phyloP scores from a whole-genome alignment of 768 basidiomycete species.

The Pholiota conissans region DNA sequence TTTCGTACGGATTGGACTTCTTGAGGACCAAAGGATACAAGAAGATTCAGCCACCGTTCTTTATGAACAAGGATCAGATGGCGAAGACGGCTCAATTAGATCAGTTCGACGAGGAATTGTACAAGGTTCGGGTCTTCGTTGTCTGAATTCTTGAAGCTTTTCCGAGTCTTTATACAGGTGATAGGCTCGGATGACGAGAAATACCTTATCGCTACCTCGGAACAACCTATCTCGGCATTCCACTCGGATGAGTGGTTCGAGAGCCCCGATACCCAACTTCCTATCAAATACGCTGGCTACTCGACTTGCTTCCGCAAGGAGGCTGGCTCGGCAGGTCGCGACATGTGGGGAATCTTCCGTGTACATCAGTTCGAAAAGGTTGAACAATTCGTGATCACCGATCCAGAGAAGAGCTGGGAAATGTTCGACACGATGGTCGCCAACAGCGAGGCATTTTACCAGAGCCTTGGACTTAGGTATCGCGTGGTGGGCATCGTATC shows the following conservation, averaged over 20 bases:
- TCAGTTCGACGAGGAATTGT: constrained; percentile 98
- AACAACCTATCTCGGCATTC: constrained; percentile 96
- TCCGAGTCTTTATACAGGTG: constrained; percentile 46
- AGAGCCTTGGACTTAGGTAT: constrained; percentile 91
- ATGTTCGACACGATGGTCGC: constrained; percentile 91
- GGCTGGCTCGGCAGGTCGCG: constrained; percentile 94
- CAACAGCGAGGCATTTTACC: constrained; percentile 92
- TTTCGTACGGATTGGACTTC: constrained; percentile 94
- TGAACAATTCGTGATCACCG: constrained; percentile 95
- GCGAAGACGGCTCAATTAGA: constrained; percentile 96
- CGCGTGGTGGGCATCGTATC: constrained; percentile 94
- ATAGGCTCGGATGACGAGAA: constrained; percentile 92
- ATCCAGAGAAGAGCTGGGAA: constrained; percentile 92
- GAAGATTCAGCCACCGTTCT: constrained; percentile 96
- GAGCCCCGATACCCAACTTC: constrained; percentile 88
- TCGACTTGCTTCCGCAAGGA: constrained; percentile 99
- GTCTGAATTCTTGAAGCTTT: neutral
- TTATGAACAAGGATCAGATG: constrained; percentile 99
- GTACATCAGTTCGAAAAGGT: constrained; percentile 99
- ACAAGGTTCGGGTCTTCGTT: constrained; percentile 61
- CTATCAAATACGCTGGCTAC: constrained; percentile 84
- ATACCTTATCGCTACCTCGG: constrained; percentile 98
- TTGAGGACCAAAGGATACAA: constrained; percentile 80
- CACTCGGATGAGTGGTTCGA: constrained; percentile 99
- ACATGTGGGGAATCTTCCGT: constrained; percentile 99